A percentile compares a stretch with the other conserved stretches of the same genome.
Evolutionary conservation across 768 basidiomycete genomes (phyloP).

Genomic region (Antrodiella citrinella): DNA sequence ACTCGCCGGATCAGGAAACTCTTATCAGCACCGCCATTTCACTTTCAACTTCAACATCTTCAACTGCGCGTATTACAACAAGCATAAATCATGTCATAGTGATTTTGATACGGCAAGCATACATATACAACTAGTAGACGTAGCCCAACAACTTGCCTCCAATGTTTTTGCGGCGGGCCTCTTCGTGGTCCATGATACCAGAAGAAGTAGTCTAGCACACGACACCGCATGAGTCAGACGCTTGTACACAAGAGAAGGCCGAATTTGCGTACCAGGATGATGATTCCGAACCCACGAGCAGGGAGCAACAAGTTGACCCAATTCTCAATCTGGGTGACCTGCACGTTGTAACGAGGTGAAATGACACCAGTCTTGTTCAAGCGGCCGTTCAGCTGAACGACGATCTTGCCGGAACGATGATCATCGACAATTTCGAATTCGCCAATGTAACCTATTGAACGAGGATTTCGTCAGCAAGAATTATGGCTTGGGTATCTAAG

Average conservation of each 20-base stretch:
- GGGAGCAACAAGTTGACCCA: slow-evolving; percentile 98
- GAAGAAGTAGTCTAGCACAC: slow-evolving; percentile 80
- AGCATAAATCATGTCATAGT: background rate
- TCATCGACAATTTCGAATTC: slow-evolving; percentile 99
- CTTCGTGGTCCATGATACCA: slow-evolving; percentile 98
- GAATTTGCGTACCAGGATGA: slow-evolving; percentile 70
- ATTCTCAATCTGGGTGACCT: slow-evolving; percentile 83
- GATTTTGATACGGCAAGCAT: background rate
- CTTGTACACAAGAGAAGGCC: background rate
- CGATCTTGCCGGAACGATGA: slow-evolving; percentile 96
- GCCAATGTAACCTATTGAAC: slow-evolving; percentile 79
- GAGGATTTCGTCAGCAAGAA: slow-evolving; percentile 1
- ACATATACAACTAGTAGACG: slow-evolving; percentile 55
- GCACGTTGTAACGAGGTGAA: slow-evolving; percentile 98
- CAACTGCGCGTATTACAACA: background rate
- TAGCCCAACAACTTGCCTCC: slow-evolving; percentile 94
- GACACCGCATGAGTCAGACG: no score
- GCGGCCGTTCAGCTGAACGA: slow-evolving; percentile 95
- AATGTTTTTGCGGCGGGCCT: slow-evolving; percentile 96
- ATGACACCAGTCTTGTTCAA: slow-evolving; percentile 99
- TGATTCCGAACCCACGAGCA: slow-evolving; percentile 91
- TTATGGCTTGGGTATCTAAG: no score
- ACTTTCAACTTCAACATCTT: no score
- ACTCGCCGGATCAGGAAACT: background rate
- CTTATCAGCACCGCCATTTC: background rate